A percentile compares a stretch with the other conserved stretches of the same genome.
Evolutionary conservation across 768 basidiomycete species (phyloP).

Genomic region (Tephrocybe sp.): DNA sequence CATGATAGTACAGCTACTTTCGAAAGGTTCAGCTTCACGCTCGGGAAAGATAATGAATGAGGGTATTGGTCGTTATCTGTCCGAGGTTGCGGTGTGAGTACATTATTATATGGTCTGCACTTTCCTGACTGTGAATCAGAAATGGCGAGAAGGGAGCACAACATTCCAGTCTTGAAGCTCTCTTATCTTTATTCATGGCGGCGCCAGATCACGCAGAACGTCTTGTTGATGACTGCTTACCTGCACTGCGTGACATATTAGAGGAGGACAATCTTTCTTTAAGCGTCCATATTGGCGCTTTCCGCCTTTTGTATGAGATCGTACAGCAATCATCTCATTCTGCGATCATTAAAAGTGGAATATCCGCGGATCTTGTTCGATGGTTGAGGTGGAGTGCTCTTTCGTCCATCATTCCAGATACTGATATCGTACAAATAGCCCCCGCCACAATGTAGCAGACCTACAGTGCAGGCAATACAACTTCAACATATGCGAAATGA

Average conservation of each 20-base stretch:
- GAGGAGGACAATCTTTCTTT: conserved; percentile 12
- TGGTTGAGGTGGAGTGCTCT: conserved; percentile 15
- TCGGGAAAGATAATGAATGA: conserved; percentile 19
- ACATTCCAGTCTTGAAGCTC: conserved; percentile 14
- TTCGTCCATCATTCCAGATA: background rate
- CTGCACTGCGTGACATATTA: conserved; percentile 19
- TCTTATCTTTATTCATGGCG: conserved; percentile 15
- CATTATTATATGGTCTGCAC: background rate
- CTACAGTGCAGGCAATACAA: conserved; percentile 6
- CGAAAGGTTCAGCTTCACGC: conserved; percentile 16
- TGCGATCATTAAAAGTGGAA: conserved; percentile 15
- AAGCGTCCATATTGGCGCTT: conserved; percentile 11
- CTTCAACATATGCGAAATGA: conserved; percentile 14
- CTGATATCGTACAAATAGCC: conserved; percentile 5
- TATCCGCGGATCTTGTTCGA: conserved; percentile 10
- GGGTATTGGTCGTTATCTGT: conserved; percentile 18
- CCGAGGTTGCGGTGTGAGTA: conserved; percentile 13
- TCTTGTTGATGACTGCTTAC: conserved; percentile 13
- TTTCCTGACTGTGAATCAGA: conserved; percentile 1
- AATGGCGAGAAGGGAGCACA: conserved; percentile 17
- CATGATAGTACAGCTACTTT: conserved; percentile 15
- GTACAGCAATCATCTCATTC: conserved; percentile 10
- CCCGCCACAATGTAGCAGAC: conserved; percentile 14
- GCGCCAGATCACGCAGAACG: conserved; percentile 18
- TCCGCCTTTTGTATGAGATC: conserved; percentile 12